Conservation (phyloP, 352 stramenopile genomes). For the Pythium brachiatum region DNA sequence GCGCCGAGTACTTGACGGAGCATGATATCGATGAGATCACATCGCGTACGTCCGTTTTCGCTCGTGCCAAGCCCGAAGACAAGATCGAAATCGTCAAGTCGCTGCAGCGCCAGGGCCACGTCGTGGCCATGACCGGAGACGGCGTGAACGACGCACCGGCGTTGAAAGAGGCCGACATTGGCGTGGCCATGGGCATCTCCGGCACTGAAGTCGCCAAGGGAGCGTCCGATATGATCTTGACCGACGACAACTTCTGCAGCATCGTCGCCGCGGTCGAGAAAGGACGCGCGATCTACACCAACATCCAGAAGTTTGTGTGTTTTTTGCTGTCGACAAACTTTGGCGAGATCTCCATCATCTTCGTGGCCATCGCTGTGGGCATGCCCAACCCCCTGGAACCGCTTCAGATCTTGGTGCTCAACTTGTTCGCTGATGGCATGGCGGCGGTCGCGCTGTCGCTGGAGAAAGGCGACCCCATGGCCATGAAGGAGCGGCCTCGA, state of each 20-base stretch:
- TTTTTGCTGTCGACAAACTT: conserved; percentile 95
- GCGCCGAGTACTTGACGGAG: conserved; percentile 31
- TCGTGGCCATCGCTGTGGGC: conserved; percentile 32
- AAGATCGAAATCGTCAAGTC: conserved; percentile 76
- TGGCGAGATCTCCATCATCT: conserved; percentile 80
- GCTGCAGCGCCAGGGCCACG: conserved; percentile 62
- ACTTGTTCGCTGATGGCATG: conserved; percentile 93
- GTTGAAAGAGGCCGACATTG: conserved; percentile 92
- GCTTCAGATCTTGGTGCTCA: conserved; percentile 95
- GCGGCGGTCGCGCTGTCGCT: conserved; percentile 33
- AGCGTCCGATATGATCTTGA: conserved; percentile 94
- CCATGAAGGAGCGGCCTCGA: conserved; percentile 28
- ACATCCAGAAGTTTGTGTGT: conserved; percentile 94
- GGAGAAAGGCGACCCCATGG: conserved; percentile 31
- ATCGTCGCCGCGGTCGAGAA: conserved; percentile 93
- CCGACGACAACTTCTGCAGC: conserved; percentile 94
- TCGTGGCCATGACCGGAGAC: conserved; percentile 92
- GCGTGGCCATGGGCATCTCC: conserved; percentile 91
- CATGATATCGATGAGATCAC: conserved; percentile 74
- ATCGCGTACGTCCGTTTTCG: conserved; percentile 68
- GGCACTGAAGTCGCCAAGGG: conserved; percentile 95
- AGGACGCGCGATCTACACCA: conserved; percentile 93
- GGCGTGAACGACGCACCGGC: conserved; percentile 95
- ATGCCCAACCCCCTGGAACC: conserved; percentile 83
- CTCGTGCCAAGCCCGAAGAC: conserved; percentile 70